Evolutionary conservation across 164 flowering plant genomes (phyloP).

Genomic region (Aristolochia contorta): DNA sequence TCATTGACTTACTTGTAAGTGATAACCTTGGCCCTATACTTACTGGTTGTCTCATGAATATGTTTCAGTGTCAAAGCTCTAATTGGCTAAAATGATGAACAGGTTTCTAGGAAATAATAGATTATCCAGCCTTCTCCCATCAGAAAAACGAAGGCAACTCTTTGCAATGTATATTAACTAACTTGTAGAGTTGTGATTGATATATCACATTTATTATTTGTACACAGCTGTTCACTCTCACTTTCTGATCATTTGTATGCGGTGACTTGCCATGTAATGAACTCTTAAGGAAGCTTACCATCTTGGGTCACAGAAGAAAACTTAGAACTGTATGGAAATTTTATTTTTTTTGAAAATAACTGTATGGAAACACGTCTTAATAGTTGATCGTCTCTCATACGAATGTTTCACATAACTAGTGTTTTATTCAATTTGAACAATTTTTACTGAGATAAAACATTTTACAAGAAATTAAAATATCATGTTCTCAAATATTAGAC

Average conservation of each 20-base stretch:
- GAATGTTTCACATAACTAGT: neutral
- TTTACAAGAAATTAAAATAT: neutral
- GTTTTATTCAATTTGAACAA: neutral
- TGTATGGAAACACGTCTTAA: conserved; percentile 19
- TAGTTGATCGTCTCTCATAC: neutral
- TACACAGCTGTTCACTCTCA: neutral
- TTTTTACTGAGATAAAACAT: neutral
- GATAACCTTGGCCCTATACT: neutral
- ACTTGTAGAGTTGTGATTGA: neutral
- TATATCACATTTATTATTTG: neutral
- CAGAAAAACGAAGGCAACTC: conserved; percentile 33
- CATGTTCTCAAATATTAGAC: neutral
- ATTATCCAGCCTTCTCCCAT: conserved; percentile 48
- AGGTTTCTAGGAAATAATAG: conserved; percentile 82
- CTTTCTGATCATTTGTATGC: conserved; percentile 11
- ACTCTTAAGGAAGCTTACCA: conserved; percentile 59
- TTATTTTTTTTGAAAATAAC: too few species aligned
- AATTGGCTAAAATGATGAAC: conserved; percentile 2
- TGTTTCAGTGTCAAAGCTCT: neutral
- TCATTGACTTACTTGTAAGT: conserved; percentile 9
- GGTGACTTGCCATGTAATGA: conserved; percentile 72
- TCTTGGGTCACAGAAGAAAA: conserved; percentile 37
- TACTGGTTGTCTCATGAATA: neutral
- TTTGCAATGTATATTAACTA: conserved; percentile 34
- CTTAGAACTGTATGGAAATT: conserved; percentile 54